Evolutionary conservation across 768 basidiomycete genomes (phyloP), one percentile per base, ranked within the genome.

Genomic region (Tulasnella sp.): DNA sequence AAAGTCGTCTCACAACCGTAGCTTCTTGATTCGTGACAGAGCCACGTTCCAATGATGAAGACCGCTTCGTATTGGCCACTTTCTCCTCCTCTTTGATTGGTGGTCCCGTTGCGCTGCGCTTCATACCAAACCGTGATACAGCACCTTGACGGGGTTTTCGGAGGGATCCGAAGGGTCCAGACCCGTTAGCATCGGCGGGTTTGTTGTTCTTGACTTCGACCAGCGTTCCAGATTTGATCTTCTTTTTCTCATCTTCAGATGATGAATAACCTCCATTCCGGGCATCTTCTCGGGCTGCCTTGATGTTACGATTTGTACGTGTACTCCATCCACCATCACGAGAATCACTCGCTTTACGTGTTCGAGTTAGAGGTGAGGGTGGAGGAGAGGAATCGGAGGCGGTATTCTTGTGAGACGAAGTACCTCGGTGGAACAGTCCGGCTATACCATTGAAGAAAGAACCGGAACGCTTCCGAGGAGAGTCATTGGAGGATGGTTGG

Each of bases 381-480:
- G 49, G 49, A 8, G 49, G 39, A n/a, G 48, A 32, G 8, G 53
- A 1, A 29, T 37, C 37, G 22, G 13, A 15, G 44, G 16, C 16
- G 39, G 19, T 6, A 25, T n/a, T 40, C 25, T 28, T n/a, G 45
- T 13, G 16, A 20, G 15, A 7, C 48, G 9, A 29, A n/a, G 15
- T 5, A 24, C 35, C 28, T 37, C 46, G 60, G 24, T 57, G 61
- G 59, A 78, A 77, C 15, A 76, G 60, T 9, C 69, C 70, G 8
- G 66, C 67, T 45, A 77, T 57, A 34, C 72, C 71, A 27, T 71
- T 72, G 32, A 77, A 68, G 48, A 77, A 70, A 66, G 49, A 77
- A 68, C 16, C 65, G 48, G 2, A 20, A 42, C 44, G 56, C 53
- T 53, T 45, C 57, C 45, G 54, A 61, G 43, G 10, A 13, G 9